Conservation (phyloP, 441 rosid genomes). For the Isatis lusitanica region DNA sequence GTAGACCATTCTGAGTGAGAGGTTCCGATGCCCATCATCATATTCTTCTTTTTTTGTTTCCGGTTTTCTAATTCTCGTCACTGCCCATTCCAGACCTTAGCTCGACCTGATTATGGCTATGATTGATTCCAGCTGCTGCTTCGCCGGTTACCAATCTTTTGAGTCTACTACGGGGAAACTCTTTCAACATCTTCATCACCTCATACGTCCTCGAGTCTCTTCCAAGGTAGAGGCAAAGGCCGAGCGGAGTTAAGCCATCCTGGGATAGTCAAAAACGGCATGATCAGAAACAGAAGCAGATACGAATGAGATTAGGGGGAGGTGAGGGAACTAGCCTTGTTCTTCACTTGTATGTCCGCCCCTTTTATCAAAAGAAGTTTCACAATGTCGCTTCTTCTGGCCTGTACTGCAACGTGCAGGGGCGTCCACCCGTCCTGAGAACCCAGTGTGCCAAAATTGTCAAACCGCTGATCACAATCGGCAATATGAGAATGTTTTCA, state of each 20-base stretch:
- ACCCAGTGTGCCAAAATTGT: slow-evolving; percentile 1
- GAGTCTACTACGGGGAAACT: slow-evolving; percentile 42
- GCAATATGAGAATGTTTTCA: neutral
- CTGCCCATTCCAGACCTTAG: neutral
- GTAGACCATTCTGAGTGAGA: neutral
- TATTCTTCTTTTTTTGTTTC: too few relatives aligned
- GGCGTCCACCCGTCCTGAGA: slow-evolving; percentile 96
- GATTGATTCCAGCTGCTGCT: slow-evolving; percentile 2
- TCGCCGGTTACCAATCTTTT: slow-evolving; percentile 23
- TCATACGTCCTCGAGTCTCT: slow-evolving; percentile 60
- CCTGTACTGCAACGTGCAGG: slow-evolving; percentile 87
- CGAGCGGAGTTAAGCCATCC: slow-evolving; percentile 85
- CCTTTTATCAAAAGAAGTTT: slow-evolving; percentile 81
- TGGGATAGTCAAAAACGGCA: slow-evolving; percentile 31
- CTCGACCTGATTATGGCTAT: neutral
- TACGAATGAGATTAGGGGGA: neutral
- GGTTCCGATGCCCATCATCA: neutral
- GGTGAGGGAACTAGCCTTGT: slow-evolving; percentile 46
- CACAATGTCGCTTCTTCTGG: slow-evolving; percentile 73
- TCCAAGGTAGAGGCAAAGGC: slow-evolving; percentile 75
- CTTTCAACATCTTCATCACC: slow-evolving; percentile 75
- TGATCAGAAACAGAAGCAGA: neutral
- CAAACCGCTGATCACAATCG: slow-evolving; percentile 9
- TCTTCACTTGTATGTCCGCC: slow-evolving; percentile 63
- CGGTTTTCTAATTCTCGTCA: neutral